A percentile compares a stretch with the other conserved stretches of the same genome.
phyloP scores from a whole-genome alignment of 495 filamentous ascomycete genomes.

The Penicillium angulare region DNA sequence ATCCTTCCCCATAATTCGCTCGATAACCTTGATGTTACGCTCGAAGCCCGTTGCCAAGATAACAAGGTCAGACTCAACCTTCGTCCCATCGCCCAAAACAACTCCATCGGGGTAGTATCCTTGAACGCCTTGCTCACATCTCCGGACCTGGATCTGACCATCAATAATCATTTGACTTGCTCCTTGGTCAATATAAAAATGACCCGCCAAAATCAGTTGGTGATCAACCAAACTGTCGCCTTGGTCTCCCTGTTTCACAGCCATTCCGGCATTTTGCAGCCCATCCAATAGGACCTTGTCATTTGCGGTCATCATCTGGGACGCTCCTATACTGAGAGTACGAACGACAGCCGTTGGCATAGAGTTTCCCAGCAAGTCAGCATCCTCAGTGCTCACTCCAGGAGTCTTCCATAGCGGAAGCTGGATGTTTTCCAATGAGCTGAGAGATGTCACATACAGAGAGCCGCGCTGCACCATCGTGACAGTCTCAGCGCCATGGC shows the following conservation, averaged over 20 bases:
- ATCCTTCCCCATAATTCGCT: background rate
- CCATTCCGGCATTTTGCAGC: conserved; percentile 1
- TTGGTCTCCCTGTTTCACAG: background rate
- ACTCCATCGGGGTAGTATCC: background rate
- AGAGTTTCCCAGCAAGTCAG: conserved; percentile 2
- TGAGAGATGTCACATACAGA: background rate
- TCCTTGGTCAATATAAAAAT: conserved; percentile 4
- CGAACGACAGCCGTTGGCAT: conserved; percentile 3
- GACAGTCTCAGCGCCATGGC: background rate
- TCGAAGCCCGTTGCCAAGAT: background rate
- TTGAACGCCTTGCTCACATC: conserved; percentile 4
- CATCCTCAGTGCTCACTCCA: conserved; percentile 4
- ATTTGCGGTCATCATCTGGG: conserved; percentile 1
- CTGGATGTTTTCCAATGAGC: background rate
- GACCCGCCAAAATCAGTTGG: background rate
- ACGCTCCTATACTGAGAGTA: background rate
- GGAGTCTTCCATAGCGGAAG: background rate
- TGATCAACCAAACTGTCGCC: background rate
- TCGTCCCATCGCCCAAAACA: background rate
- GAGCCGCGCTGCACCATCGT: background rate
- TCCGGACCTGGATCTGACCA: conserved; percentile 2
- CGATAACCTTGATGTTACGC: background rate
- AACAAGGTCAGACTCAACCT: background rate
- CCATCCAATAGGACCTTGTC: conserved; percentile 2
- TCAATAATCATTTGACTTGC: conserved; percentile 5